phyloP scores from a whole-genome alignment of 345 rosid species.

The Citrus hindsii region DNA sequence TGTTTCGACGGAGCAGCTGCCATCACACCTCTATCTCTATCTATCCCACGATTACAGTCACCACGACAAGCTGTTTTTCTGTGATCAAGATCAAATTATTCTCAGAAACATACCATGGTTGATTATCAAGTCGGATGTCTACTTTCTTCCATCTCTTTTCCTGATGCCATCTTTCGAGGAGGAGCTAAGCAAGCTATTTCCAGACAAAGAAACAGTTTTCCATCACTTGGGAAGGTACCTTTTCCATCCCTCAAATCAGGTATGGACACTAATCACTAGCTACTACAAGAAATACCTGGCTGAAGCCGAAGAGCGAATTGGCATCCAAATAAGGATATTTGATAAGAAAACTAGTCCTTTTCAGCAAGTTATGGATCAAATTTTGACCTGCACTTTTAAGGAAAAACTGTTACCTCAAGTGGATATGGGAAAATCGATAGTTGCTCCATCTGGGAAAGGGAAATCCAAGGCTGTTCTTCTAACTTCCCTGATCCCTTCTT shows the following conservation, averaged over 20 bases:
- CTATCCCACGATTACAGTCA: constrained; percentile 23
- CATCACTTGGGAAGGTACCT: constrained; percentile 39
- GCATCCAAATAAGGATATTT: constrained; percentile 35
- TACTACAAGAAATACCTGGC: constrained; percentile 30
- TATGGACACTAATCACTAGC: constrained; percentile 36
- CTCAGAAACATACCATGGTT: constrained; percentile 32
- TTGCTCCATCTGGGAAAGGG: not conserved
- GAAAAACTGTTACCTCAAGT: constrained; percentile 29
- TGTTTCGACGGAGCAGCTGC: not conserved
- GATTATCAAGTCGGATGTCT: constrained; percentile 1
- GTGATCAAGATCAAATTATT: constrained; percentile 27
- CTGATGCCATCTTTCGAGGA: constrained; percentile 20
- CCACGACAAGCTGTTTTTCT: constrained; percentile 35
- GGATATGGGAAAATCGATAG: not conserved
- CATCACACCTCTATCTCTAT: constrained; percentile 25
- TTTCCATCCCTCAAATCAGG: constrained; percentile 38
- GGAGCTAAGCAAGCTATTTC: constrained; percentile 23
- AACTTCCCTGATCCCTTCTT: constrained; percentile 27
- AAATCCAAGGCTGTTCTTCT: constrained; percentile 33
- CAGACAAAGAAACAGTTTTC: constrained; percentile 31
- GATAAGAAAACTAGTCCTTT: constrained; percentile 4
- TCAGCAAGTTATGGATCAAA: constrained; percentile 32
- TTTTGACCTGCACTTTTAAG: constrained; percentile 24
- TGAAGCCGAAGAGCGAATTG: constrained; percentile 27
- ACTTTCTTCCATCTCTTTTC: constrained; percentile 33